Evolutionary conservation across 2,329 filamentous ascomycete species (phyloP), one percentile per base, ranked within the genome.

Genomic region (Penicillium sp.): DNA sequence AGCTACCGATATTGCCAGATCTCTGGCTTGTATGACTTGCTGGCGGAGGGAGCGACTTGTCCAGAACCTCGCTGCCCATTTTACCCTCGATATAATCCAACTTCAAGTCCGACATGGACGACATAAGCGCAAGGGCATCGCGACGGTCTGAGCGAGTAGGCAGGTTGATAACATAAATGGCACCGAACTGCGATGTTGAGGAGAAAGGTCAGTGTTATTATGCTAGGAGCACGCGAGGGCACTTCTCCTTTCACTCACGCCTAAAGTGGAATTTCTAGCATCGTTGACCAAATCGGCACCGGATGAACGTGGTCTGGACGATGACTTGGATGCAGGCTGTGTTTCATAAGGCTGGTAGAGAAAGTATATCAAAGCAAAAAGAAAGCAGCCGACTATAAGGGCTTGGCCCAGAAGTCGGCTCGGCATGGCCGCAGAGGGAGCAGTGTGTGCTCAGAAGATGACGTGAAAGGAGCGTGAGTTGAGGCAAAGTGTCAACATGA

Each of bases 101-200:
- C 2, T 73, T 66, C 60, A 81, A 72, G 0, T 71, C 74, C 0
- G 73, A 74, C 33, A 79, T 56, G 0, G 73, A 67, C 40, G 75
- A 71, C 5, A 74, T 70, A 9, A 82, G 64, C 1, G 72, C 66
- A 18, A 82, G 66, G 3, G 73, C 75, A 69, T 82, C 80, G 50
- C 76, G 73, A 60, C 79, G 79, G 63, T 82, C 79, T 3, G 72
- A 75, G 33, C 80, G 71, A 42, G 75, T 71, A 4, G 77, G 74
- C 9, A 82, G 66, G 4, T 75, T 74, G 47, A 82, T 69, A 23
- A 77, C 74, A 55, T 79, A 77, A 26, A 80, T 67, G 47, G 75
- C 74, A 52, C 79, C 66, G 59, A 79, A 79, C 70, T 72, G 45
- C 28, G 46, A 16, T 28, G 20, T 18, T 2, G 35, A 20, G 26